Percentiles rank a stretch among this genome's conserved stretches.
These are phyloP conservation scores for Fraxinus floribunda DNA, from an alignment of 305 asterid genomes.

Conservation along the genomic window DNA sequence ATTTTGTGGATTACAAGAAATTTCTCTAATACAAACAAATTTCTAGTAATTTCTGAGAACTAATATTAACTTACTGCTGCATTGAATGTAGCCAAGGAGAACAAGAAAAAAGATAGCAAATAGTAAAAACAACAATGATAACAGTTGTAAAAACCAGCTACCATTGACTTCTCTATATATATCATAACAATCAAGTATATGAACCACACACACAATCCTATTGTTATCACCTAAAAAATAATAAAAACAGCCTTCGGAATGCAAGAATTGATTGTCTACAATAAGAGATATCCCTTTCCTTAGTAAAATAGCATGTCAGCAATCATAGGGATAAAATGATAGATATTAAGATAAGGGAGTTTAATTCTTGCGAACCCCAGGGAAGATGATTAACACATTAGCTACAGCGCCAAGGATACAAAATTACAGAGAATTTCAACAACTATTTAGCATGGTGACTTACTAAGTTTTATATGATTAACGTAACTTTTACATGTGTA, in stretches of 20 bases:
- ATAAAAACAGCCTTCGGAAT: background rate
- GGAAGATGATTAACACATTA: background rate
- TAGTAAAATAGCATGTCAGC: background rate
- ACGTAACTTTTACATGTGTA: background rate
- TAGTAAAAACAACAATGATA: background rate
- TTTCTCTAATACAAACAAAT: background rate
- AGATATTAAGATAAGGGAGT: background rate
- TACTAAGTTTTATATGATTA: background rate
- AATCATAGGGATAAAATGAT: background rate
- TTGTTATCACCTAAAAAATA: background rate
- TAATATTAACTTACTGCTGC: background rate
- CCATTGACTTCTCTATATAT: background rate
- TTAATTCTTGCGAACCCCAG: background rate
- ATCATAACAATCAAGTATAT: background rate
- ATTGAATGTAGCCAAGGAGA: background rate
- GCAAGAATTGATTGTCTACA: background rate
- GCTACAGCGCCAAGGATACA: background rate
- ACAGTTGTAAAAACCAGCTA: background rate
- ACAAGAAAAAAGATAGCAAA: background rate
- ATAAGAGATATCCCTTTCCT: background rate
- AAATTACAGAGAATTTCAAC: background rate
- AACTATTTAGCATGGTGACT: background rate
- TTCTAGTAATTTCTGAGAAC: background rate
- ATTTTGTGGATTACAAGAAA: too few species aligned
- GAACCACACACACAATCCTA: background rate